Evolutionary conservation across 2,329 filamentous ascomycete genomes (phyloP).

Genomic region (Cladosporium cucumerinum): DNA sequence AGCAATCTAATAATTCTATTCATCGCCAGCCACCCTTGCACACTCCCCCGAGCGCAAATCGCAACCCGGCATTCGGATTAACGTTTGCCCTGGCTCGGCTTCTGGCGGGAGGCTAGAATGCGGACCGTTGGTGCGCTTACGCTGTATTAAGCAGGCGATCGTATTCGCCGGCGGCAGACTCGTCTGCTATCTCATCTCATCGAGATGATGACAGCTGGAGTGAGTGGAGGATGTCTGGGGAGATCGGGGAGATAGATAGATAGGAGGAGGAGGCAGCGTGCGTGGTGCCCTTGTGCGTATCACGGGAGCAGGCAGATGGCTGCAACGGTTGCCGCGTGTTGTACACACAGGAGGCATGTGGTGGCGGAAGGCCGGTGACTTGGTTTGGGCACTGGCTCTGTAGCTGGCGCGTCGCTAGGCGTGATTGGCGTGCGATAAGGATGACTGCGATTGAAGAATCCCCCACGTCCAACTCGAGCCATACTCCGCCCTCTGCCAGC

Average conservation of each 20-base stretch:
- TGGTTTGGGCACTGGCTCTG: not conserved
- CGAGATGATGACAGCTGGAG: not conserved
- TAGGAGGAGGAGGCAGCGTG: no score
- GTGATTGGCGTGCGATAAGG: not conserved
- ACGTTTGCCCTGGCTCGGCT: not conserved
- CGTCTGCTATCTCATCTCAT: not conserved
- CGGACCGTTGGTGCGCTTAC: not conserved
- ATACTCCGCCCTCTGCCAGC: not conserved
- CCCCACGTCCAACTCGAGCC: conserved; percentile 1
- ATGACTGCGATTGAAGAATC: not conserved
- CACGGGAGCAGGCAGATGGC: not conserved
- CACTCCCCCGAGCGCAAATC: not conserved
- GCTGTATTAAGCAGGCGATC: not conserved
- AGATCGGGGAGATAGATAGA: not conserved
- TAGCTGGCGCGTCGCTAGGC: not conserved
- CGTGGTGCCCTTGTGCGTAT: not conserved
- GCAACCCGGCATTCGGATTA: conserved; percentile 1
- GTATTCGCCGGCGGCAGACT: not conserved
- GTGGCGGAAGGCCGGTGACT: conserved; percentile 5
- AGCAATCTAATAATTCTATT: not conserved
- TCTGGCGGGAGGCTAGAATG: conserved; percentile 4
- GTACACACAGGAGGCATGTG: not conserved
- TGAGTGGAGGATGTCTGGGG: not conserved
- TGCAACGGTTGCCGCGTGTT: not conserved
- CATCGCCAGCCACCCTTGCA: conserved; percentile 1